Base-by-base conservation (phyloP, 2,329 filamentous ascomycete genomes). In the Alternaria brassicae region DNA sequence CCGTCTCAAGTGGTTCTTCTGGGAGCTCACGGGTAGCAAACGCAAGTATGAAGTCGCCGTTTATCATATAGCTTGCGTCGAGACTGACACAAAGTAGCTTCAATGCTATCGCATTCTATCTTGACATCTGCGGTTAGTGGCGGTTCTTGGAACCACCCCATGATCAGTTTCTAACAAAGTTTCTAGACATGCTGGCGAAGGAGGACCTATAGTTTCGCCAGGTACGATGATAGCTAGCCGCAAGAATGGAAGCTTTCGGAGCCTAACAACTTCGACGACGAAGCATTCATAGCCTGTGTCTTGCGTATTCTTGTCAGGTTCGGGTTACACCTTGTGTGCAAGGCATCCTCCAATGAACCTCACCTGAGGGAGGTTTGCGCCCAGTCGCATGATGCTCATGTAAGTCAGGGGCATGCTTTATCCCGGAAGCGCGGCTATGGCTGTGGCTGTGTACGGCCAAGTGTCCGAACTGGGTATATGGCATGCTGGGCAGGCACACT, bases 71-170 rank as follows among this genome's bases (percentile, higher is more conserved):
- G 19, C 1, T 32, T 27, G 19, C 13, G n/a, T 17, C 1, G 42
- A 28, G 34, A 47, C 64, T 68, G 58, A 74, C 53, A 8, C n/a
- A n/a, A 32, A 41, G 48, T 62, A 86, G 83, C 41, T 89, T 89
- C 74, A 89, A 89, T 86, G 80, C 90, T 73, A 75, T 88, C 73
- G 79, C 82, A 79, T 81, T 91, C 81, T 82, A 86, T 85, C 70
- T 87, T 82, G 80, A 92, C 62, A 88, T 89, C 63, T 89, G 81
- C 77, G 89, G 81, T 89, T 79, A 65, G 78, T 68, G 5, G 19
- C 8, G 17, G 10, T 19, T 25, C 7, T 12, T 12, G 3, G 7
- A 34, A 25, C 13, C 4, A 28, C 10, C 3, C 7, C 23, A 10
- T 17, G 27, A 23, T 25, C 30, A 15, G 32, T 19, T 42, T 27